A percentile compares a stretch with the other conserved stretches of the same genome.
These are phyloP conservation scores for Lotus japonicus DNA, from an alignment of 306 rosid species.

Conservation along the genomic window DNA sequence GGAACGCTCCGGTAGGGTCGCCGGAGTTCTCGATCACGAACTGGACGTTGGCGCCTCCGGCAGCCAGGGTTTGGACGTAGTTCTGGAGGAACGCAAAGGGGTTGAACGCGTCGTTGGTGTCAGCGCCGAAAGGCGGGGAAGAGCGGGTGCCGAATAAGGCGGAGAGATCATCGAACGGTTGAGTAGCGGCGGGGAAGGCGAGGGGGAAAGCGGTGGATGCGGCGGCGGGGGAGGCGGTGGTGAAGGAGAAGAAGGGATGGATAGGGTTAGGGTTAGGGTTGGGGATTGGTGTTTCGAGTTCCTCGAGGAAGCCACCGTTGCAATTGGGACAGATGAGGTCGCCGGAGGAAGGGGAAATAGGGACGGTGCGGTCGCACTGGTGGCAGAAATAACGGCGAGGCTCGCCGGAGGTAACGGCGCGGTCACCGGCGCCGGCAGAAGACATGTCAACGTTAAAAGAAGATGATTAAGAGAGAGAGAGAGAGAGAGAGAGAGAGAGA, in stretches of 20 bases:
- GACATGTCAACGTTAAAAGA: constrained; percentile 54
- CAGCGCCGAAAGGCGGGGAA: constrained; percentile 32
- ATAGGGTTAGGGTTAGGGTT: constrained; percentile 26
- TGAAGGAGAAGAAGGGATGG: constrained; percentile 40
- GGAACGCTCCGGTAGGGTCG: constrained; percentile 38
- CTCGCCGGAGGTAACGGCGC: constrained; percentile 12
- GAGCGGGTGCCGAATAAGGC: constrained; percentile 42
- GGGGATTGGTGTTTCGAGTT: constrained; percentile 52
- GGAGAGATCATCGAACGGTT: constrained; percentile 46
- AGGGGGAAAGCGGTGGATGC: constrained; percentile 35
- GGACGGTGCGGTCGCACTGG: constrained; percentile 58
- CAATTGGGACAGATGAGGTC: constrained; percentile 72
- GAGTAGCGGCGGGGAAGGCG: constrained; percentile 21
- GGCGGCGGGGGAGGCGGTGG: constrained; percentile 29
- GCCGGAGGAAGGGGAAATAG: constrained; percentile 40
- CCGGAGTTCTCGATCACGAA: constrained; percentile 53
- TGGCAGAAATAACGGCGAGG: constrained; percentile 66
- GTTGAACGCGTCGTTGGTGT: constrained; percentile 45
- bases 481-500: background rate
- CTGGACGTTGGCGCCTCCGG: constrained; percentile 66
- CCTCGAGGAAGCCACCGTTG: constrained; percentile 63
- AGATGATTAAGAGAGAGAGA: no score
- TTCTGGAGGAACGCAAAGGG: constrained; percentile 68
- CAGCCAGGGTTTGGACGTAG: constrained; percentile 57
- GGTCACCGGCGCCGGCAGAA: constrained; percentile 40